phyloP scores from a whole-genome alignment of 768 basidiomycete species.

The Infundibulicybe gibba region DNA sequence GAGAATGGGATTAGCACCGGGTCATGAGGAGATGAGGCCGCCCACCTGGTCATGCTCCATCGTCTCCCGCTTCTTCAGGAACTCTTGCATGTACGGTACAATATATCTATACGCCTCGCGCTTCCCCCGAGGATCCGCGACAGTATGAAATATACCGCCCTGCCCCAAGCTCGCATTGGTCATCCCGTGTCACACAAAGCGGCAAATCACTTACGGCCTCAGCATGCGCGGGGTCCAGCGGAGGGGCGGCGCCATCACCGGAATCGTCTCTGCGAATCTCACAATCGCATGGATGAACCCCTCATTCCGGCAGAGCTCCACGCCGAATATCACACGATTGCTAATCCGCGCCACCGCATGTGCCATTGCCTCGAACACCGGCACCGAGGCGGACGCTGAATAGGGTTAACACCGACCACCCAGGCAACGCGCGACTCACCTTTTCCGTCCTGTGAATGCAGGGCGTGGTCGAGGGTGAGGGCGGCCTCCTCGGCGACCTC shows the following conservation, averaged over 20 bases:
- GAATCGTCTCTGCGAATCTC: conserved; percentile 28
- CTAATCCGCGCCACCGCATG: no score
- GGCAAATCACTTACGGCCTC: conserved; percentile 22
- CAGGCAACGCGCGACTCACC: no score
- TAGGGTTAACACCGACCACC: no score
- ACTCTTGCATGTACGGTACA: conserved; percentile 23
- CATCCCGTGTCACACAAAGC: neutral
- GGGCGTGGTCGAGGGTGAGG: no score
- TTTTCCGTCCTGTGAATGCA: no score
- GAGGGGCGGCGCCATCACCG: conserved; percentile 28
- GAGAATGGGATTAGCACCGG: no score
- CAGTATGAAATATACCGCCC: conserved; percentile 27
- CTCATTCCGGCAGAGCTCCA: no score
- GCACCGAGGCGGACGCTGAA: no score
- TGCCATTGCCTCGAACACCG: no score
- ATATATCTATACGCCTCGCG: conserved; percentile 21
- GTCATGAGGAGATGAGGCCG: conserved; percentile 2
- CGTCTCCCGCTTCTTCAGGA: conserved; percentile 17
- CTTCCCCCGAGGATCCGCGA: conserved; percentile 30
- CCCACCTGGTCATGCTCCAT: conserved; percentile 16
- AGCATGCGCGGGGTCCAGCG: conserved; percentile 23
- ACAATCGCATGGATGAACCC: conserved; percentile 29
- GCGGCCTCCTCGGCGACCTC: no score
- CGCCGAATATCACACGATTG: no score
- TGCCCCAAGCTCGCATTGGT: conserved; percentile 7